These are phyloP conservation scores for Calonectria crousiana DNA, from an alignment of 2,329 filamentous ascomycete species.

Conservation along the genomic window DNA sequence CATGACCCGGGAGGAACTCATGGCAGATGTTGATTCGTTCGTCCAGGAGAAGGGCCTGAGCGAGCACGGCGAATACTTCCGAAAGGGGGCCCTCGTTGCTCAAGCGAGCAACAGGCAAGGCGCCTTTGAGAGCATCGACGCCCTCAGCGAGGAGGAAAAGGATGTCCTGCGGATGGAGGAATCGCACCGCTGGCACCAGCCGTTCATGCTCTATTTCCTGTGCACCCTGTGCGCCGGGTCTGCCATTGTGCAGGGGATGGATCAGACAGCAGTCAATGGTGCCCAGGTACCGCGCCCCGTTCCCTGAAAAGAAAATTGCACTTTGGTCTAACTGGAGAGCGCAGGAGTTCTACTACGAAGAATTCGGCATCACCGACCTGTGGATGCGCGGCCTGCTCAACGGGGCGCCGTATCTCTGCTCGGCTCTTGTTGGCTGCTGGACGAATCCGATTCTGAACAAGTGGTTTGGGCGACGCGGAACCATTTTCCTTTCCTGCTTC, in stretches of 20 bases:
- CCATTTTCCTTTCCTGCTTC: slow-evolving; percentile 71
- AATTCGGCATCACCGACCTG: slow-evolving; percentile 49
- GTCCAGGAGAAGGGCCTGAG: slow-evolving; percentile 52
- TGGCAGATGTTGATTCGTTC: slow-evolving; percentile 33
- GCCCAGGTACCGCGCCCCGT: slow-evolving; percentile 50
- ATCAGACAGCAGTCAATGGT: slow-evolving; percentile 72
- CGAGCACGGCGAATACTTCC: slow-evolving; percentile 57
- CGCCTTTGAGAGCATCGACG: slow-evolving; percentile 41
- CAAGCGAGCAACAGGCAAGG: slow-evolving; percentile 41
- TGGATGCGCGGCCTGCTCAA: slow-evolving; percentile 65
- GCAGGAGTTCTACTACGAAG: slow-evolving; percentile 50
- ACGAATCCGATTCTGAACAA: slow-evolving; percentile 62
- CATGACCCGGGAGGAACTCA: slow-evolving; percentile 32
- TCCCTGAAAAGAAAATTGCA: no score
- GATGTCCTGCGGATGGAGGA: slow-evolving; percentile 53
- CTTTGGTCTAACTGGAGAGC: neutral
- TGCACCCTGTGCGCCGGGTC: slow-evolving; percentile 64
- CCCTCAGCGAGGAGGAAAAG: slow-evolving; percentile 52
- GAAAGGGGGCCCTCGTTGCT: slow-evolving; percentile 51
- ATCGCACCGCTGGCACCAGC: slow-evolving; percentile 68
- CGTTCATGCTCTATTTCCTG: slow-evolving; percentile 54
- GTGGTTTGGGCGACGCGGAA: slow-evolving; percentile 71
- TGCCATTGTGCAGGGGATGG: slow-evolving; percentile 71
- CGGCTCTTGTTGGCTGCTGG: slow-evolving; percentile 57
- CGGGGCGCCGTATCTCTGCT: slow-evolving; percentile 65